phyloP scores from a whole-genome alignment of 2,329 filamentous ascomycete genomes.

The Cytospora schulzeri region DNA sequence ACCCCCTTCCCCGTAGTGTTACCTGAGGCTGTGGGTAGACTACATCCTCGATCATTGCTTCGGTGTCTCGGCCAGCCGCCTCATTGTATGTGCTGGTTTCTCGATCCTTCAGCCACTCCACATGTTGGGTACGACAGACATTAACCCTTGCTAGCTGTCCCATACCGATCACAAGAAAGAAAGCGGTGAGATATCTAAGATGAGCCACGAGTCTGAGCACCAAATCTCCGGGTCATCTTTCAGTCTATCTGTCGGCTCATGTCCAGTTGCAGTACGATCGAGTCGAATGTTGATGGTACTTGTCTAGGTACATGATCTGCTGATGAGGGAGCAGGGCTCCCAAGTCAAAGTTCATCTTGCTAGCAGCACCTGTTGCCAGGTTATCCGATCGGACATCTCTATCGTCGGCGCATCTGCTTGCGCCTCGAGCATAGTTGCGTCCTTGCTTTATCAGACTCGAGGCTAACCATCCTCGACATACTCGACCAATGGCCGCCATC shows the following conservation, averaged over 20 bases:
- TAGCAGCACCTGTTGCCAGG: background rate
- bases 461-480: background rate
- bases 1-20: too few species aligned
- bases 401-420: background rate
- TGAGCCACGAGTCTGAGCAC: background rate
- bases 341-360: background rate
- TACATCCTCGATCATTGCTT: background rate
- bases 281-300: background rate
- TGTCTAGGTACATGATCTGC: background rate
- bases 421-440: background rate
- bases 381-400: background rate
- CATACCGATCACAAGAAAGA: background rate
- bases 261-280: background rate
- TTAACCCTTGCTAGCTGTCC: background rate
- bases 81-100: too few species aligned
- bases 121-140: conserved; percentile 1
- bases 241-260: background rate
- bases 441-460: background rate
- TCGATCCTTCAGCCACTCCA: background rate
- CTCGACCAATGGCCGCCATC: background rate
- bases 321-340: background rate
- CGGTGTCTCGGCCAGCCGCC: background rate
- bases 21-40: background rate
- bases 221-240: background rate
- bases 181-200: background rate